Evolutionary conservation across 208 protist genomes (phyloP), one percentile per base, ranked within the genome.

Genomic region (Leishmania arabica): DNA sequence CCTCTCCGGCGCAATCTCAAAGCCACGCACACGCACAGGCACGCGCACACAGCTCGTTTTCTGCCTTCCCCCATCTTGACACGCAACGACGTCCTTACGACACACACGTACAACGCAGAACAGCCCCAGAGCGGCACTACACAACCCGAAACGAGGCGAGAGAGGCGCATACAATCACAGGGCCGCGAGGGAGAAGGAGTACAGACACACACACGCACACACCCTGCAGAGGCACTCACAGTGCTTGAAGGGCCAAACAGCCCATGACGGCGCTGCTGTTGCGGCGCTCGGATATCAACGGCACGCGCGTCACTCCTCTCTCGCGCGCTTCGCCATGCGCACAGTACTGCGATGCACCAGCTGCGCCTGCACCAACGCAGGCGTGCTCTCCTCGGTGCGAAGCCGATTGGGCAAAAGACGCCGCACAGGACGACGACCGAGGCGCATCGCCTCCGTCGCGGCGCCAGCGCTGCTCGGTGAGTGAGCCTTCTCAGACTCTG

Each of bases 281-380:
- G 40, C 69, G 13, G 9, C 15, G 45, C 37, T 53, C 69, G 4
- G 45, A 37, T 34, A 37, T 31, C 69, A 51, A 47, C 27, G 47
- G 72, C 72, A 13, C 72, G 7, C 53, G 21, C 42, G 19, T 79
- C 62, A 85, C 62, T 66, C 82, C 17, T 75, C 82, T 4, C 82
- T 37, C 11, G 17, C 42, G 21, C 82, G 82, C 62, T 86, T 85
- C 8, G 86, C 86, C 78, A 84, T 83, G 58, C 74, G 81, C 37
- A 85, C 73, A 1, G 82, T 87, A 45, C 85, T 88, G 45, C 86
- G 83, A 60, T 94, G 91, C 72, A 94, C 66, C 79, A 94, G 80
- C 84, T 94, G 91, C 49, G 91, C 87, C 40, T 77, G 75, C 66
- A 94, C 85, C 51, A 70, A 58, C 34, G 71, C 34, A 27, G 78